Conservation (phyloP, 768 basidiomycete genomes). For the Exsudoporus frostii region DNA sequence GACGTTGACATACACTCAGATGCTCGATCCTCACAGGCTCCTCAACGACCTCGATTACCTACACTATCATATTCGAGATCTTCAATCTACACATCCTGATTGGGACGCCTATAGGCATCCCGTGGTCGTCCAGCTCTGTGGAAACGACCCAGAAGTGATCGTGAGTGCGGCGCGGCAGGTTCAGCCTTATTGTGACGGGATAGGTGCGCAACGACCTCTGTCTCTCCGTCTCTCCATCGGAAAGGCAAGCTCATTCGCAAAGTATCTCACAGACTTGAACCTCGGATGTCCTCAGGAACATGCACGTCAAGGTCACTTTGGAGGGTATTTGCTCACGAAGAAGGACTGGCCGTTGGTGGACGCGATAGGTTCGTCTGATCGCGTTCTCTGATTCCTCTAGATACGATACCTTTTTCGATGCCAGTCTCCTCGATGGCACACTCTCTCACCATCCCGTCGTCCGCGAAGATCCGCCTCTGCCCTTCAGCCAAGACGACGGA, state of each 20-base stretch:
- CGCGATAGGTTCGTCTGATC: slow-evolving; percentile 52
- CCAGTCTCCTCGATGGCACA: slow-evolving; percentile 63
- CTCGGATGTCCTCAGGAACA: slow-evolving; percentile 77
- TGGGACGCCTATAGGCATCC: slow-evolving; percentile 36
- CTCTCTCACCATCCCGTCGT: slow-evolving; percentile 62
- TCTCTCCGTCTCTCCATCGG: not conserved
- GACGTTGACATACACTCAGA: slow-evolving; percentile 72
- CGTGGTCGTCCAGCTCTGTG: slow-evolving; percentile 71
- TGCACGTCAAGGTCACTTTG: slow-evolving; percentile 64
- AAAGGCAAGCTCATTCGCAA: slow-evolving; percentile 1
- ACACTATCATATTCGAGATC: slow-evolving; percentile 57
- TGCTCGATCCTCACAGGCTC: slow-evolving; percentile 64
- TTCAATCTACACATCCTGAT: slow-evolving; percentile 30
- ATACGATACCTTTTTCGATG: not conserved
- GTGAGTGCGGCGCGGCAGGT: slow-evolving; percentile 60
- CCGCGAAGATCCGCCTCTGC: slow-evolving; percentile 60
- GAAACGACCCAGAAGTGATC: slow-evolving; percentile 61
- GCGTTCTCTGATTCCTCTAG: not conserved
- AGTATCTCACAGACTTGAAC: slow-evolving; percentile 57
- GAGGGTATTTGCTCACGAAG: slow-evolving; percentile 71
- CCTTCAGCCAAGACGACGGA: slow-evolving; percentile 53
- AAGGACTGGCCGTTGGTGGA: slow-evolving; percentile 71
- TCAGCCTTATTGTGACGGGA: slow-evolving; percentile 60
- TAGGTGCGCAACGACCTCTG: slow-evolving; percentile 44
- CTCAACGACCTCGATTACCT: slow-evolving; percentile 64